Conservation (phyloP, 495 filamentous ascomycete species). For the Endocarpon pusillum region DNA sequence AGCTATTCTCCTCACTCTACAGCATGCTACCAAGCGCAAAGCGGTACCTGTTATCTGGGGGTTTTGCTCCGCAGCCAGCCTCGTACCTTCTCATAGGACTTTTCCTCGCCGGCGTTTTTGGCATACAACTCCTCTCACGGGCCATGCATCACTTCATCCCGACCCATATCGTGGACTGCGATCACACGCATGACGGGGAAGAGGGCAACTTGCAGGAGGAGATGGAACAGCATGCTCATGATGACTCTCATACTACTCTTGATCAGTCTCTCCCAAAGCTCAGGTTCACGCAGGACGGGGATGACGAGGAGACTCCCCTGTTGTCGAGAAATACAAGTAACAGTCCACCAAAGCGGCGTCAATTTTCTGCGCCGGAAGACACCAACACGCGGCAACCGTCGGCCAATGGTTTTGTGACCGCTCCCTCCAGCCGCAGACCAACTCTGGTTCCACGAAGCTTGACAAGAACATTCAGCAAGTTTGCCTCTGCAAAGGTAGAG, state of each 20-base stretch:
- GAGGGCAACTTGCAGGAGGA: constrained; percentile 19
- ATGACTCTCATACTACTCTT: constrained; percentile 9
- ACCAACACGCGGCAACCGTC: neutral
- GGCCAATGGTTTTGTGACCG: neutral
- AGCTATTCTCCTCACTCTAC: constrained; percentile 89
- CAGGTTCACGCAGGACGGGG: constrained; percentile 4
- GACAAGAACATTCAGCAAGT: neutral
- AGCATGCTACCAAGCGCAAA: constrained; percentile 83
- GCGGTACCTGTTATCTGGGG: constrained; percentile 51
- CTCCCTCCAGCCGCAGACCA: constrained; percentile 12
- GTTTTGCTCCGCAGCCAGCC: constrained; percentile 45
- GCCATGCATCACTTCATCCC: constrained; percentile 71
- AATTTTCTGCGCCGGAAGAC: too few relatives aligned
- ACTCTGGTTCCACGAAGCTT: constrained; percentile 13
- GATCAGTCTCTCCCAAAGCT: constrained; percentile 4
- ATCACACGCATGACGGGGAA: constrained; percentile 55
- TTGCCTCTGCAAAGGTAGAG: constrained; percentile 25
- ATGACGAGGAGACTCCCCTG: constrained; percentile 31
- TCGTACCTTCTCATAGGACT: constrained; percentile 57
- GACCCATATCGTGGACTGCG: constrained; percentile 86
- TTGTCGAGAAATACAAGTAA: constrained; percentile 6
- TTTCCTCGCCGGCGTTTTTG: constrained; percentile 67
- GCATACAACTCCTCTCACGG: constrained; percentile 65
- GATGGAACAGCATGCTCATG: constrained; percentile 8
- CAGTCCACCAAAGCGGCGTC: too few relatives aligned